Conservation (phyloP, 2,329 filamentous ascomycete genomes). For the Diaporthe aspalathi region DNA sequence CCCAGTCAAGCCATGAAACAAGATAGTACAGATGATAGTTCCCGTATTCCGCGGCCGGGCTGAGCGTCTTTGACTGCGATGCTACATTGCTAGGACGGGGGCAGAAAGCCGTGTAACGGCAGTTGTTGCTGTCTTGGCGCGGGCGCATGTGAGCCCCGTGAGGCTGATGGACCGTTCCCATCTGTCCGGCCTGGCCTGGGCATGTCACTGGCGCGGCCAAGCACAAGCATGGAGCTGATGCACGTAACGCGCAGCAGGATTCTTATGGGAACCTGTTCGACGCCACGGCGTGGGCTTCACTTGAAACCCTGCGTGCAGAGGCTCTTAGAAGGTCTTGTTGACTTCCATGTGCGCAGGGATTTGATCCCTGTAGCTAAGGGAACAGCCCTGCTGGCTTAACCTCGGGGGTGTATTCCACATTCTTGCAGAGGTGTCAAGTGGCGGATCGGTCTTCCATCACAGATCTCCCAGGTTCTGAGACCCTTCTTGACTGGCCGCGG, state of each 20-base stretch:
- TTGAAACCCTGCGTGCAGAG: slow-evolving; percentile 15
- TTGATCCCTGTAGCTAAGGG: slow-evolving; percentile 10
- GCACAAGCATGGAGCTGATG: slow-evolving; percentile 21
- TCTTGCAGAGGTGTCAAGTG: too few species aligned
- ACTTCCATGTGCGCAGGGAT: background rate
- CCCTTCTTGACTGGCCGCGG: background rate
- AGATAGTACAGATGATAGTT: slow-evolving; percentile 28
- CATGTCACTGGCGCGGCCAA: background rate
- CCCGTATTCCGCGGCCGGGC: slow-evolving; percentile 19
- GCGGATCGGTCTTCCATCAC: background rate
- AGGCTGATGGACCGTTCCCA: slow-evolving; percentile 1
- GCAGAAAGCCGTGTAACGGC: slow-evolving; percentile 12
- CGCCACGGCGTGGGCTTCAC: background rate
- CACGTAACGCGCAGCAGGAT: slow-evolving; percentile 3
- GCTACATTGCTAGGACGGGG: slow-evolving; percentile 26
- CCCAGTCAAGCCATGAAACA: slow-evolving; percentile 14
- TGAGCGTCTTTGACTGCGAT: slow-evolving; percentile 16
- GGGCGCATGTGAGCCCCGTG: background rate
- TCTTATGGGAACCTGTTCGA: background rate
- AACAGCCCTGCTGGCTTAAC: background rate
- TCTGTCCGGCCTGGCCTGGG: background rate
- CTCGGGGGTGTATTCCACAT: background rate
- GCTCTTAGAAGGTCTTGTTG: slow-evolving; percentile 1
- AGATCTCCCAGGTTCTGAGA: background rate
- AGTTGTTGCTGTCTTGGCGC: slow-evolving; percentile 26